Evolutionary conservation across 768 basidiomycete genomes (phyloP).

Genomic region (Lactifluus piperatus): DNA sequence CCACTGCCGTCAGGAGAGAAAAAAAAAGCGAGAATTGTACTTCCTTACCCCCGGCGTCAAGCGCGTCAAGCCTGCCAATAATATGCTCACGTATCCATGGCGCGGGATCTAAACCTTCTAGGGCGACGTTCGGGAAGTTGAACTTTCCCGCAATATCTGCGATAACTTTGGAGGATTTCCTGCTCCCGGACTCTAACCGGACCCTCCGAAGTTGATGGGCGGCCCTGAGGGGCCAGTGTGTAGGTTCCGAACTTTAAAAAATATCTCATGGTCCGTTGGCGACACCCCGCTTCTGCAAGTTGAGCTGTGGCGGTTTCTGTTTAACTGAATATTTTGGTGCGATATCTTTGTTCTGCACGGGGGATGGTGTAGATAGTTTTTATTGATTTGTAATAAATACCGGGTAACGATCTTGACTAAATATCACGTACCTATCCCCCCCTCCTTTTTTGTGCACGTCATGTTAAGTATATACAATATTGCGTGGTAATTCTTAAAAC

Average conservation of each 20-base stretch:
- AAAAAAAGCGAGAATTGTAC: no score
- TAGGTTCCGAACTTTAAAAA: constrained; percentile 12
- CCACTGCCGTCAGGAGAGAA: constrained; percentile 4
- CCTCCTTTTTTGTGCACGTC: neutral
- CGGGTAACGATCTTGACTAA: no score
- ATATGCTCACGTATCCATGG: constrained; percentile 2
- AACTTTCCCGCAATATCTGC: constrained; percentile 2
- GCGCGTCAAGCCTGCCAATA: neutral
- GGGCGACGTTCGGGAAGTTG: constrained; percentile 1
- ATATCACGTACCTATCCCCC: neutral
- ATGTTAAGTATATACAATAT: neutral
- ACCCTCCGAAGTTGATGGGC: constrained; percentile 2
- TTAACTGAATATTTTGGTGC: neutral
- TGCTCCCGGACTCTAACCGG: constrained; percentile 14
- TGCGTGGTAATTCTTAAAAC: neutral
- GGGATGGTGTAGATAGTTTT: neutral
- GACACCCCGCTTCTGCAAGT: neutral
- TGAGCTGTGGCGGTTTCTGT: neutral
- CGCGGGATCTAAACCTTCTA: neutral
- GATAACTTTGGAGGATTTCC: neutral
- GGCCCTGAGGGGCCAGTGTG: constrained; percentile 1
- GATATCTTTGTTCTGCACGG: neutral
- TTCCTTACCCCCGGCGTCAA: no score
- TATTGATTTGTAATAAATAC: no score
- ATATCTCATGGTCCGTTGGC: neutral